Percentiles rank a stretch among this genome's conserved stretches.
These are phyloP conservation scores for Arthrobotrys entomopaga DNA, from an alignment of 2,329 filamentous ascomycete species.

Conservation along the genomic window DNA sequence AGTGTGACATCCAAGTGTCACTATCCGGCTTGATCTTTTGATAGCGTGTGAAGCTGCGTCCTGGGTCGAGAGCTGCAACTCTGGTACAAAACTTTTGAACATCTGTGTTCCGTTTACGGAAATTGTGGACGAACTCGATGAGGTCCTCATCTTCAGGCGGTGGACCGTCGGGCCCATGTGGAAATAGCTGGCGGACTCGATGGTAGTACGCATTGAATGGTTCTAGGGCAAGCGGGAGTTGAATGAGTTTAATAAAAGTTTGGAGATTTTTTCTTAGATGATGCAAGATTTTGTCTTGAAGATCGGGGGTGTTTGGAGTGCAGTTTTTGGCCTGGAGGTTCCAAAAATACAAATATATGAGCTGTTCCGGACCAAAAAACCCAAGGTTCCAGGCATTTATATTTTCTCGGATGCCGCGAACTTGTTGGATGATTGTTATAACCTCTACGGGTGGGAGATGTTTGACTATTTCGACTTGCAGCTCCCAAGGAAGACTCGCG, in stretches of 20 bases:
- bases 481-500: background rate
- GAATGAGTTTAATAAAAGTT: background rate
- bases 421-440: background rate
- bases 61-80: background rate
- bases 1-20: constrained; percentile 3
- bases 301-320: background rate
- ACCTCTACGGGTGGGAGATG: constrained; percentile 2
- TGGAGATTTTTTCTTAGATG: background rate
- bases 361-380: constrained; percentile 5
- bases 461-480: constrained; percentile 12
- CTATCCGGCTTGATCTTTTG: background rate
- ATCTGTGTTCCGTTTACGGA: constrained; percentile 5
- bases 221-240: background rate
- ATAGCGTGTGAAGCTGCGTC: background rate
- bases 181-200: background rate
- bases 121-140: background rate
- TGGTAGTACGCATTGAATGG: constrained; percentile 18
- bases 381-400: background rate
- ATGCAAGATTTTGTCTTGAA: constrained; percentile 10
- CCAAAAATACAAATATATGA: constrained; percentile 15
- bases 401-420: background rate
- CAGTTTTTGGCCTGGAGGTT: too few relatives aligned
- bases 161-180: too few relatives aligned
- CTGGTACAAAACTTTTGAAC: constrained; percentile 12
- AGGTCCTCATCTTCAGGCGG: background rate